These are phyloP conservation scores for Singerocomus rubriflavus DNA, from an alignment of 1,284 basidiomycete genomes.

Conservation along the genomic window DNA sequence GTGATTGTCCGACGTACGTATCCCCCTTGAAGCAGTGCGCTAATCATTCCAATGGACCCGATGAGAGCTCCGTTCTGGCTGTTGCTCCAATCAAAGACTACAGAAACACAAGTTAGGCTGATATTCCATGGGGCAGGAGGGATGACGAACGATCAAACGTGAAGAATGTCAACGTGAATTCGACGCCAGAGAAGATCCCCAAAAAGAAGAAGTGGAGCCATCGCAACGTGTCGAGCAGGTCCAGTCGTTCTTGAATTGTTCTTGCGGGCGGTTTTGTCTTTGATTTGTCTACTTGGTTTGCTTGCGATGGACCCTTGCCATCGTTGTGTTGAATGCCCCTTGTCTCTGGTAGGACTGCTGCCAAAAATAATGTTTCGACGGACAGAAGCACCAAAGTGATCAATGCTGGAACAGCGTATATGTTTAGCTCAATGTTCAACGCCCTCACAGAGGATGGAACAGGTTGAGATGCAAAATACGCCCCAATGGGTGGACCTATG, in stretches of 20 bases:
- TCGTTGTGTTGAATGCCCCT: conserved; percentile 42
- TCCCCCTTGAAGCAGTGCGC: conserved; percentile 84
- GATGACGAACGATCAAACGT: conserved; percentile 74
- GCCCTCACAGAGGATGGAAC: conserved; percentile 54
- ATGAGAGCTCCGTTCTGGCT: conserved; percentile 84
- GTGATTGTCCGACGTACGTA: conserved; percentile 79
- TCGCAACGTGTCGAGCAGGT: conserved; percentile 53
- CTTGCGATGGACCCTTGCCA: conserved; percentile 25
- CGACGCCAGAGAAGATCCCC: conserved; percentile 85
- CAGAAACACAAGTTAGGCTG: neutral
- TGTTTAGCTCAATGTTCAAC: conserved; percentile 69
- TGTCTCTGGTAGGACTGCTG: conserved; percentile 76
- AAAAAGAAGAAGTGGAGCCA: conserved; percentile 80
- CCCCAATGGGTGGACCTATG: conserved; percentile 80
- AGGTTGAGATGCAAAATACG: conserved; percentile 75
- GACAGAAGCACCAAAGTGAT: conserved; percentile 71
- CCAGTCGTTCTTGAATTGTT: conserved; percentile 49
- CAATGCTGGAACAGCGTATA: conserved; percentile 83
- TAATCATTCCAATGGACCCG: conserved; percentile 85
- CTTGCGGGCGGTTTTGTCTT: conserved; percentile 27
- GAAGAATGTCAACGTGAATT: conserved; percentile 89
- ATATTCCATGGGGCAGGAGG: neutral
- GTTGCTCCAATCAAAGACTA: conserved; percentile 87
- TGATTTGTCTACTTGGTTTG: conserved; percentile 16
- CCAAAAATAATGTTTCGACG: conserved; percentile 70